Conservation (phyloP, 2,329 filamentous ascomycete genomes). For the Alternaria atra region DNA sequence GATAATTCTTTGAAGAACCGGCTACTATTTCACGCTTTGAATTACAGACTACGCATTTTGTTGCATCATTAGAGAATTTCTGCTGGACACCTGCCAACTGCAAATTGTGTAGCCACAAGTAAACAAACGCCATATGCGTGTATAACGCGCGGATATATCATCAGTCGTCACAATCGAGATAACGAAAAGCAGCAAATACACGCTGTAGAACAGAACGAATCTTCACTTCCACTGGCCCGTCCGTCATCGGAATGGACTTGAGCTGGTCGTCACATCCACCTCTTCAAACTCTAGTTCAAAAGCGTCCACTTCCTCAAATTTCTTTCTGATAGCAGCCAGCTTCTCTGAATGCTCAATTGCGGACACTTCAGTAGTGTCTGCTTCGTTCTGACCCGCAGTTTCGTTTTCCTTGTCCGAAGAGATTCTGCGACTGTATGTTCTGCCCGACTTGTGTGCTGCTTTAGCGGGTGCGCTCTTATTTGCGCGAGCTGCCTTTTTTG, state of each 20-base stretch:
- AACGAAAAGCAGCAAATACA: background rate
- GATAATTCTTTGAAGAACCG: background rate
- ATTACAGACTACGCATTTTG: background rate
- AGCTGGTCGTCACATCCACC: conserved; percentile 51
- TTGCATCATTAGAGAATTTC: background rate
- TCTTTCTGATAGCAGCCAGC: conserved; percentile 56
- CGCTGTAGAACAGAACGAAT: background rate
- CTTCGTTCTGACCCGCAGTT: conserved; percentile 31
- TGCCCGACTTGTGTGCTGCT: conserved; percentile 33
- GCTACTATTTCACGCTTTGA: background rate
- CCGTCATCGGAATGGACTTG: conserved; percentile 51
- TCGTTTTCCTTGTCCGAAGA: conserved; percentile 57
- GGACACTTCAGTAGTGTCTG: conserved; percentile 40
- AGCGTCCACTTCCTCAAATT: conserved; percentile 60
- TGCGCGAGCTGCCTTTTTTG: conserved; percentile 34
- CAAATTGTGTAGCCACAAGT: background rate
- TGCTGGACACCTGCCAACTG: background rate
- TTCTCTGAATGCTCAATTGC: conserved; percentile 41
- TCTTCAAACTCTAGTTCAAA: conserved; percentile 63
- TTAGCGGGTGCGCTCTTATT: conserved; percentile 34
- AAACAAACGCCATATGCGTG: conserved; percentile 12
- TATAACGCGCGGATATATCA: conserved; percentile 12
- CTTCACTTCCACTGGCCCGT: background rate
- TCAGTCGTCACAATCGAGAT: conserved; percentile 10
- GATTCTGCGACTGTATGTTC: conserved; percentile 46